Evolutionary conservation across 2,329 filamentous ascomycete species (phyloP), one percentile per base, ranked within the genome.

Genomic region (Chalaropsis thielavioides): DNA sequence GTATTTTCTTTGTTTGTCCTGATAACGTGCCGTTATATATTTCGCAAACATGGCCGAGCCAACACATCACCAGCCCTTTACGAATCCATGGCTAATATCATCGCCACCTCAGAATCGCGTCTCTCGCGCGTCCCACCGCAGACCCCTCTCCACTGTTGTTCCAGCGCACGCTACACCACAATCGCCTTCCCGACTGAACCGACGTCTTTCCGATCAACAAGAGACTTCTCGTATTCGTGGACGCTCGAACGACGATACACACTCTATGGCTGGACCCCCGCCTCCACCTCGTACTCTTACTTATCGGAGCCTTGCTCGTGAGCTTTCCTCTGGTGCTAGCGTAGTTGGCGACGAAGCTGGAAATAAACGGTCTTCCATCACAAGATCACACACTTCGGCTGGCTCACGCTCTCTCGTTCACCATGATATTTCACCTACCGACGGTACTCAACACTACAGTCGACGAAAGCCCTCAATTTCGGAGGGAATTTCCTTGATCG

Each of bases 171-270:
- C 67, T 76, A 79, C 59, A 75, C 77, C 19, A 73, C 75, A 64
- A 6, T 83, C 81, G 1, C 81, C 82, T 58, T 78, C 81, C 17
- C 76, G 76, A 59, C 68, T 81, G 31, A 73, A 74, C 64, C 79
- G 82, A 44, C 81, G 82, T 27, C 74, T 84, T 46, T 84, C 82
- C 1, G 82, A 85, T 64, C 81, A 82, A 69, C 78, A 81, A 68
- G 81, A 83, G 46, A 76, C 74, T 13, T 73, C 73, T 68, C 71
- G 69, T 41, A 68, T 69, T 62, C 75, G 68, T 5, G 60, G 56
- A 6, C 61, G 62, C n/a, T 49, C 31, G 72, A 77, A 69, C 69
- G 74, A 69, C 73, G 78, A 72, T 69, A 78, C 81, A n/a, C 77
- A 79, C 10, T 75, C 77, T 67, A 71, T 74, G 7, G 69, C 71